phyloP scores from a whole-genome alignment of 2,329 filamentous ascomycete species.

The Hypomyces rosellus region DNA sequence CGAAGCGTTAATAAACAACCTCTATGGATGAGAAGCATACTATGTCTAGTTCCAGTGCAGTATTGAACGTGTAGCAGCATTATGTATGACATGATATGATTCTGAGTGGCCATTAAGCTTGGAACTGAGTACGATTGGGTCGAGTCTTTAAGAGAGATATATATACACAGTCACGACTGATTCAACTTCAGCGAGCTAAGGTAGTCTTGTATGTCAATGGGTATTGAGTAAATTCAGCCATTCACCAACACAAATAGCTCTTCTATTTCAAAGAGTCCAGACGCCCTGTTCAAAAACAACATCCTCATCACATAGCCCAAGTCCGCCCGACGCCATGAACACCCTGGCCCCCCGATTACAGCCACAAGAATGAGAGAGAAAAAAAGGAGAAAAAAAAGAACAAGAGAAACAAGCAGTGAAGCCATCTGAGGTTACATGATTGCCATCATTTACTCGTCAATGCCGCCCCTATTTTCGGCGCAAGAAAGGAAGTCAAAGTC shows the following conservation, averaged over 20 bases:
- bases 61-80: neutral
- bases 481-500: too few species aligned
- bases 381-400: slow-evolving; percentile 13
- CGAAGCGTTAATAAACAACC: slow-evolving; percentile 1
- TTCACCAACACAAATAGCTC: neutral
- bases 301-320: slow-evolving; percentile 5
- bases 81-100: too few species aligned
- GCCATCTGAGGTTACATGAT: neutral
- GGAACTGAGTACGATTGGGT: too few species aligned
- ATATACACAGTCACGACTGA: too few species aligned
- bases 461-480: neutral
- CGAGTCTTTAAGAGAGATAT: too few species aligned
- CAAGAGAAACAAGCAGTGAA: slow-evolving; percentile 12
- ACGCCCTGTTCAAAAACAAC: neutral
- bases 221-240: neutral
- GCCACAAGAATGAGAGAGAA: slow-evolving; percentile 3
- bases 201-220: too few species aligned
- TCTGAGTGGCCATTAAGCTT: too few species aligned
- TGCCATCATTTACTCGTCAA: neutral
- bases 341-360: slow-evolving; percentile 7
- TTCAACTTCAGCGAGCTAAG: too few species aligned
- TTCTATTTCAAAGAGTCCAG: neutral
- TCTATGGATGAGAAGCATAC: neutral
- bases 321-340: slow-evolving; percentile 14
- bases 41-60: too few species aligned